Evolutionary conservation across 2,329 filamentous ascomycete genomes (phyloP).

Genomic region (Fusarium sp.): DNA sequence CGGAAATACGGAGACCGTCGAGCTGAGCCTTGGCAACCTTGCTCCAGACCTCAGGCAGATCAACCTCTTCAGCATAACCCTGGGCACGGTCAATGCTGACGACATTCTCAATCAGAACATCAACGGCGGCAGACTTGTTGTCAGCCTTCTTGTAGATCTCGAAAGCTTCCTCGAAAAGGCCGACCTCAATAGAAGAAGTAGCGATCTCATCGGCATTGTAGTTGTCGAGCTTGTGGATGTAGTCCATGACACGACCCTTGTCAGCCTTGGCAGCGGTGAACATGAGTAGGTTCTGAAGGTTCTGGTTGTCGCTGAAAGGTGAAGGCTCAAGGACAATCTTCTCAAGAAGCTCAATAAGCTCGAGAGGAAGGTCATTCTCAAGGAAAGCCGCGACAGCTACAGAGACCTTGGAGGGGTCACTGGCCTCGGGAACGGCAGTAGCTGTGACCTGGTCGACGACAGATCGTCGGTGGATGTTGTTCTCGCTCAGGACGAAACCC

Average conservation of each 20-base stretch:
- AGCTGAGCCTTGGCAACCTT: slow-evolving; percentile 98
- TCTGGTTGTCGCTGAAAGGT: slow-evolving; percentile 96
- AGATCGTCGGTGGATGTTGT: slow-evolving; percentile 94
- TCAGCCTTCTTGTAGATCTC: slow-evolving; percentile 98
- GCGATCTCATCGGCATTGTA: slow-evolving; percentile 96
- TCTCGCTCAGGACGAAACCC: slow-evolving; percentile 92
- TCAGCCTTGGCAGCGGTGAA: slow-evolving; percentile 97
- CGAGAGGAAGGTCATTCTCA: slow-evolving; percentile 86
- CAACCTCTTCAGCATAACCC: slow-evolving; percentile 93
- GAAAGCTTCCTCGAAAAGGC: slow-evolving; percentile 95
- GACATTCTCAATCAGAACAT: slow-evolving; percentile 94
- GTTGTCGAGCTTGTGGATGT: slow-evolving; percentile 89
- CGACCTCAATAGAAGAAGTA: slow-evolving; percentile 91
- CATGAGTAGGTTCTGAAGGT: slow-evolving; percentile 94
- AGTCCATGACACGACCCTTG: slow-evolving; percentile 93
- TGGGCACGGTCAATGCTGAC: slow-evolving; percentile 98
- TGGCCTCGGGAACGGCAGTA: slow-evolving; percentile 92
- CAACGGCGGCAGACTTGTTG: slow-evolving; percentile 86
- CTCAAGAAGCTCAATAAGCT: slow-evolving; percentile 96
- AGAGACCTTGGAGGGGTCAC: slow-evolving; percentile 93
- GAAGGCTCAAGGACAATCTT: slow-evolving; percentile 99
- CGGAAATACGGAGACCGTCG: slow-evolving; percentile 90
- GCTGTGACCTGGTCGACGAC: slow-evolving; percentile 96
- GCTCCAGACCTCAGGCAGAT: slow-evolving; percentile 96
- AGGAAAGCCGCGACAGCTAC: slow-evolving; percentile 95